phyloP scores from a whole-genome alignment of 352 stramenopile species.

The Pythium biforme region DNA sequence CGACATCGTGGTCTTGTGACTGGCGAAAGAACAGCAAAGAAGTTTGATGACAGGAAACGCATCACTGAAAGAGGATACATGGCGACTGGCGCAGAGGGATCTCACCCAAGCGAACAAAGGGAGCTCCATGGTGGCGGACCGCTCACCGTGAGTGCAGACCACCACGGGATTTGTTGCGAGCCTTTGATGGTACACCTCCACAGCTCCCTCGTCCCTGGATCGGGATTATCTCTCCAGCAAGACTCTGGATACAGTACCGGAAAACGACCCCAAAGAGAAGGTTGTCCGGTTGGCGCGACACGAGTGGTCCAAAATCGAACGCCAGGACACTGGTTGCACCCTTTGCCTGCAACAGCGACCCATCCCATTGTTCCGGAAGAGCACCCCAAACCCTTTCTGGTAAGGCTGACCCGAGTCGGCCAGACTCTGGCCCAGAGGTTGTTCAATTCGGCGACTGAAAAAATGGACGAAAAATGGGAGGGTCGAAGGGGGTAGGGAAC shows the following conservation, averaged over 20 bases:
- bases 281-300: not conserved
- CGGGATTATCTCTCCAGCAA: too few species aligned
- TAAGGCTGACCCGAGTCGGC: not conserved
- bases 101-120: not conserved
- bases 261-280: not conserved
- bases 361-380: not conserved
- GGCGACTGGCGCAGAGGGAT: not conserved
- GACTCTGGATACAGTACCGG: too few species aligned
- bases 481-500: constrained; percentile 4
- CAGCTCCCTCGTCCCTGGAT: not conserved
- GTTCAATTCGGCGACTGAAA: constrained; percentile 23
- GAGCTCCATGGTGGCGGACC: too few species aligned
- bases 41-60: constrained; percentile 1
- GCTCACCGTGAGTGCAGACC: too few species aligned
- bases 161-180: too few species aligned
- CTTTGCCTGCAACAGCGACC: not conserved
- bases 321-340: not conserved
- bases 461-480: constrained; percentile 15
- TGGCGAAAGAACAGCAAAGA: constrained; percentile 12
- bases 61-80: not conserved
- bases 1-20: not conserved
- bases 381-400: constrained; percentile 15
- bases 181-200: too few species aligned
- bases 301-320: not conserved
- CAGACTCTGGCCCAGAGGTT: too few species aligned